Base-by-base conservation (phyloP, 768 basidiomycete species). In the Termitomyces sp. region DNA sequence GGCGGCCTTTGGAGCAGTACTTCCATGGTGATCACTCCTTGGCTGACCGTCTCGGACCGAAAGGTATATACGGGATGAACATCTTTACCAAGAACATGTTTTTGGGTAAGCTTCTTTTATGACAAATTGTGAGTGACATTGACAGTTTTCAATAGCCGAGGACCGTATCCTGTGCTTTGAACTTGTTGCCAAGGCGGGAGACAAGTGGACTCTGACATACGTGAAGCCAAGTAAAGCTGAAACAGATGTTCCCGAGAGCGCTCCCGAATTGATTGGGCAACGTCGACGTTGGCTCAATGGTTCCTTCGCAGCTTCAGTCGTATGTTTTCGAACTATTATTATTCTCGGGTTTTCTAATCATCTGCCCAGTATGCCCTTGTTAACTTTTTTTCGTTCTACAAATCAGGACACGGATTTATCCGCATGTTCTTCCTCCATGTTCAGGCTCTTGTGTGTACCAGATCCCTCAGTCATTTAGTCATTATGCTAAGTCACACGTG, bases 151-250 rank as follows among this genome's bases (percentile, higher is more conserved):
- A n/a, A 30, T 48, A 77, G 93, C 93, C 58, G 94, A 95, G 75
- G 94, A 96, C 79, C 92, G 95, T 78, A 98, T 98, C 64, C 81
- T 98, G 30, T 98, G 95, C 74, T 98, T 98, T 74, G 95, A 98
- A 71, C 79, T 98, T 55, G 95, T 95, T 23, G 94, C 95, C 12
- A 98, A 98, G 73, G 86, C 83, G 1, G 82, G 82, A 46, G 91
- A 93, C 63, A 78, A 82, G 61, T 98, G 96, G 96, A 91, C 89
- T 2, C 75, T 98, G 67, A 89, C 88, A 14, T 84, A 84, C 53
- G 95, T 98, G 69, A 97, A 98, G 73, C 93, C 94, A 12, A 91
- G 89, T 67, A 98, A 95, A 70, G 94, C 94, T 13, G 94, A 95
- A 75, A 96, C 95, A 0, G 94, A 95, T 77, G 94, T 96, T n/a